Conservation (phyloP, 495 filamentous ascomycete species). For the Tuber calosporum region DNA sequence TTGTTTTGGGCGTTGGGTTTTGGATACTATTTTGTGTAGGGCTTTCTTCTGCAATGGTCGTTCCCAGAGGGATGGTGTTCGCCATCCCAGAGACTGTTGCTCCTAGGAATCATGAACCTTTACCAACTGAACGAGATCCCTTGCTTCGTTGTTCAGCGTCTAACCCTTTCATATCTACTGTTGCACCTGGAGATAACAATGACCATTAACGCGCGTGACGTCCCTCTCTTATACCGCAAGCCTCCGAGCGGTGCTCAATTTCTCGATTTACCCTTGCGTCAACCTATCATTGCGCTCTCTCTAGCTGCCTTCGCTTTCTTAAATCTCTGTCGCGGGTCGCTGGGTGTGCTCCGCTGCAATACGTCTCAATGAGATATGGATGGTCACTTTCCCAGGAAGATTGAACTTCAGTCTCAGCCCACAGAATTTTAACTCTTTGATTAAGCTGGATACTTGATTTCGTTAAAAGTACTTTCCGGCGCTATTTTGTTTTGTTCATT, state of each 20-base stretch:
- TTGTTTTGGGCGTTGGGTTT: background rate
- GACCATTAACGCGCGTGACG: background rate
- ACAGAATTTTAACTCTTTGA: background rate
- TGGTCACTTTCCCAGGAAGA: constrained; percentile 10
- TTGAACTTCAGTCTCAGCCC: background rate
- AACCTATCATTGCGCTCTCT: constrained; percentile 12
- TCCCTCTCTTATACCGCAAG: background rate
- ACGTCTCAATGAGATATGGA: constrained; percentile 1
- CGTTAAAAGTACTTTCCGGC: constrained; percentile 8
- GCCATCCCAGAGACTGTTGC: background rate
- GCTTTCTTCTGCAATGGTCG: constrained; percentile 9
- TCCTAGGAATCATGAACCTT: background rate
- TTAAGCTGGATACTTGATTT: constrained; percentile 12
- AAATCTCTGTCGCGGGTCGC: background rate
- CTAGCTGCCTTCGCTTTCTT: constrained; percentile 1
- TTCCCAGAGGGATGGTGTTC: background rate
- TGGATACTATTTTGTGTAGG: constrained; percentile 12
- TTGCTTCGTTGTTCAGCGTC: constrained; percentile 1
- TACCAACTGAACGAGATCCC: background rate
- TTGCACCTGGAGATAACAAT: background rate
- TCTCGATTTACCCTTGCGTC: background rate
- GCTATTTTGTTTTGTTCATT: constrained; percentile 9
- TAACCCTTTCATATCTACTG: background rate
- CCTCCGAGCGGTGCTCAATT: background rate
- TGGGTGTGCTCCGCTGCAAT: constrained; percentile 5